A percentile compares a stretch with the other conserved stretches of the same genome.
phyloP scores from a whole-genome alignment of 2,329 filamentous ascomycete species.

The Trichoderma sp. region DNA sequence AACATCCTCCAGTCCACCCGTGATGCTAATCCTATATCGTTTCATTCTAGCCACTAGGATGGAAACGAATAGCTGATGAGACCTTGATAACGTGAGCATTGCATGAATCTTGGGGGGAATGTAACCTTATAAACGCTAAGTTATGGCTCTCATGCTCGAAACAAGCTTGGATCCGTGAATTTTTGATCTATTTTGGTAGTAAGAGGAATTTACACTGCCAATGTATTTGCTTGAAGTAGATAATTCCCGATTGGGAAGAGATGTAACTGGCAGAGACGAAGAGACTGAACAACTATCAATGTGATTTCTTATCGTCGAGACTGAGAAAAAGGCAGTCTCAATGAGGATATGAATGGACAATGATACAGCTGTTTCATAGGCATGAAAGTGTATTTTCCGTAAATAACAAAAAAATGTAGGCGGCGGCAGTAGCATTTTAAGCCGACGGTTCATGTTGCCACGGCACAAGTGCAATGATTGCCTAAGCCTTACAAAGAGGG shows the following conservation, averaged over 20 bases:
- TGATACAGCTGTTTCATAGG: background rate
- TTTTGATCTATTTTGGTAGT: background rate
- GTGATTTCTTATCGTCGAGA: background rate
- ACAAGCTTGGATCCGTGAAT: background rate
- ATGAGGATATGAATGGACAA: background rate
- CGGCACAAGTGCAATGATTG: background rate
- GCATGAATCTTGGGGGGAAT: background rate
- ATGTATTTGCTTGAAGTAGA: background rate
- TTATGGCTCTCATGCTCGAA: background rate
- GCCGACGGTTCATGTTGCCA: background rate
- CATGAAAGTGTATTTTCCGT: background rate
- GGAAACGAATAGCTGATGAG: background rate
- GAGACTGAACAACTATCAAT: background rate
- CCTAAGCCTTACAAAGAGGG: background rate
- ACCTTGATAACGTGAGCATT: background rate
- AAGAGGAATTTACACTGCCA: background rate
- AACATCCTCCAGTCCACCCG: background rate
- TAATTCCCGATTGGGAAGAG: background rate
- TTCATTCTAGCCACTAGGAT: background rate
- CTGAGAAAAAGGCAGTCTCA: background rate
- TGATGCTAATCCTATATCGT: background rate
- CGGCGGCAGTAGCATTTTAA: background rate
- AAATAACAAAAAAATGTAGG: background rate
- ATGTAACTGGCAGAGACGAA: background rate
- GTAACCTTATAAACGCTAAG: background rate